phyloP scores from a whole-genome alignment of 768 basidiomycete genomes.

The Lactifluus volemus region DNA sequence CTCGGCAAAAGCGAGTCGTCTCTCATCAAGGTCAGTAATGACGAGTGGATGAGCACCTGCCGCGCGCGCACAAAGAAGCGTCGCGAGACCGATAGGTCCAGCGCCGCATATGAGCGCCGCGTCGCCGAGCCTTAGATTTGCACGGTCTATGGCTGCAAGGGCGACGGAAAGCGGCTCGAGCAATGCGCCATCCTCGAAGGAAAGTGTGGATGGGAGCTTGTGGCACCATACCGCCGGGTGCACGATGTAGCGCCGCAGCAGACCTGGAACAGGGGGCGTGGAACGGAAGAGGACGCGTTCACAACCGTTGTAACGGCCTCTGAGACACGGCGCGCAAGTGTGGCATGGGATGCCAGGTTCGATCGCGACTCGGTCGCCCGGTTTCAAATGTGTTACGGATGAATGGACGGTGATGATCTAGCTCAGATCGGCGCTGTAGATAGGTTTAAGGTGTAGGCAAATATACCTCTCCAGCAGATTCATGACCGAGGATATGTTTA shows the following conservation, averaged over 20 bases:
- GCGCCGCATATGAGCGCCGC: constrained; percentile 56
- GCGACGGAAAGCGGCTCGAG: constrained; percentile 64
- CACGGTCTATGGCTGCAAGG: constrained; percentile 57
- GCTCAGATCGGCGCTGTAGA: background rate
- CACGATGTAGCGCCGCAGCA: constrained; percentile 17
- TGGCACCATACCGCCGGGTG: constrained; percentile 36
- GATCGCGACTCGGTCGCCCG: constrained; percentile 57
- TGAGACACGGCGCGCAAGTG: constrained; percentile 52
- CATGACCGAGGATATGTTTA: constrained; percentile 45
- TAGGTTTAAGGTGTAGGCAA: background rate
- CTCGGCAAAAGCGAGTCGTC: constrained; percentile 58
- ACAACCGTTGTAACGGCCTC: constrained; percentile 60
- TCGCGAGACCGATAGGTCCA: constrained; percentile 57
- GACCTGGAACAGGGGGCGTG: constrained; percentile 45
- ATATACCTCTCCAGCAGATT: constrained; percentile 55
- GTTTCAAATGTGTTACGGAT: constrained; percentile 20
- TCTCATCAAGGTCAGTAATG: constrained; percentile 60
- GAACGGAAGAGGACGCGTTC: constrained; percentile 51
- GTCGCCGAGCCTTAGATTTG: constrained; percentile 57
- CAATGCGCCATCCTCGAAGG: constrained; percentile 59
- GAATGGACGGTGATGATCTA: constrained; percentile 9
- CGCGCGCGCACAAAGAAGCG: constrained; percentile 54
- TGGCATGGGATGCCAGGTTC: constrained; percentile 65
- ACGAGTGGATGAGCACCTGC: constrained; percentile 64
- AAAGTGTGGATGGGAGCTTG: constrained; percentile 49